phyloP scores from a whole-genome alignment of 2,329 filamentous ascomycete genomes.

The Chaetomiaceae sp. region DNA sequence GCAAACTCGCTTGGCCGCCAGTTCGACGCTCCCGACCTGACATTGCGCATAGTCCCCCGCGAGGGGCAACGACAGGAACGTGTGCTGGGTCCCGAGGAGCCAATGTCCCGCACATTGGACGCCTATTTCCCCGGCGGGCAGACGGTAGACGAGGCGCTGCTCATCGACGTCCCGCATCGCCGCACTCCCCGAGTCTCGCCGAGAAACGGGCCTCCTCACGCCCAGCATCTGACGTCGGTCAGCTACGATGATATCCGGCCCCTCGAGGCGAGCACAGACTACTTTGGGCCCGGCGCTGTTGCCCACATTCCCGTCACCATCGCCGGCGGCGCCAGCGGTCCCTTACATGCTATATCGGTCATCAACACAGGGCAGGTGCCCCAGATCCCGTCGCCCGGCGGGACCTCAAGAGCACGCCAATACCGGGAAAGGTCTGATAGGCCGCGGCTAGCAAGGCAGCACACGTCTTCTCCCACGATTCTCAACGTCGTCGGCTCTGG shows the following conservation, averaged over 20 bases:
- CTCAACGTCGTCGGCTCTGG: slow-evolving; percentile 52
- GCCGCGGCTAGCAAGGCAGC: slow-evolving; percentile 62
- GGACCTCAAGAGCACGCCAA: slow-evolving; percentile 45
- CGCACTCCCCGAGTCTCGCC: slow-evolving; percentile 80
- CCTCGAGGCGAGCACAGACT: slow-evolving; percentile 68
- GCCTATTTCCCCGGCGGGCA: slow-evolving; percentile 83
- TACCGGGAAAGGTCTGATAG: slow-evolving; percentile 54
- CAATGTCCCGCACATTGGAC: slow-evolving; percentile 73
- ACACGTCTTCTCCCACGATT: slow-evolving; percentile 77
- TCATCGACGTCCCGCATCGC: slow-evolving; percentile 79
- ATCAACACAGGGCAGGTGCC: slow-evolving; percentile 76
- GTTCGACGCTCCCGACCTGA: slow-evolving; percentile 88
- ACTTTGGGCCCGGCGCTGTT: slow-evolving; percentile 65
- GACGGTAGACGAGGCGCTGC: slow-evolving; percentile 77
- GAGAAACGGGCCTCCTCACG: slow-evolving; percentile 45
- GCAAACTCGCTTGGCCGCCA: slow-evolving; percentile 83
- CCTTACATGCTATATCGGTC: slow-evolving; percentile 60
- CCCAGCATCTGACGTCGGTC: slow-evolving; percentile 39
- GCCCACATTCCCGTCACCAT: slow-evolving; percentile 41
- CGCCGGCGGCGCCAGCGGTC: slow-evolving; percentile 31
- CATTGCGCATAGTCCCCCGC: slow-evolving; percentile 70
- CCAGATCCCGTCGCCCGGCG: slow-evolving; percentile 73
- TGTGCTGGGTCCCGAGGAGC: slow-evolving; percentile 78
- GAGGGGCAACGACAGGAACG: slow-evolving; percentile 64
- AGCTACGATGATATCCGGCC: slow-evolving; percentile 64